These are phyloP conservation scores for Debaryomyces castellii DNA, from an alignment of 805 yeast species.

Conservation along the genomic window DNA sequence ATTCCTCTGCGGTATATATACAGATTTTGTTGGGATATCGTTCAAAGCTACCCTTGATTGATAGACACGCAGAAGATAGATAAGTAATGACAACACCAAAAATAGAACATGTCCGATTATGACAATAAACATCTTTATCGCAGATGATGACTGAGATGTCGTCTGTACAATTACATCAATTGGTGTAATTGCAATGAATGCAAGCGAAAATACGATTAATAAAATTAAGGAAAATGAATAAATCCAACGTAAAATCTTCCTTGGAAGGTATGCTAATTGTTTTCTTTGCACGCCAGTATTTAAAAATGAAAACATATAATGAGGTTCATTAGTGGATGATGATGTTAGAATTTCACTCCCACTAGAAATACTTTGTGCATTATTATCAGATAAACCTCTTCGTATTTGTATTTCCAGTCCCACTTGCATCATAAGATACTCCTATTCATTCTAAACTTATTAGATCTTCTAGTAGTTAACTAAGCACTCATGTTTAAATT, in stretches of 20 bases:
- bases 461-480: neutral
- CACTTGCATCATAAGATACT: neutral
- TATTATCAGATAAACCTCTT: neutral
- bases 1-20: slow-evolving; percentile 63
- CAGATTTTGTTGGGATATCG: slow-evolving; percentile 68
- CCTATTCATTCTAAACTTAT: neutral
- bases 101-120: slow-evolving; percentile 68
- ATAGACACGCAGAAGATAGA: slow-evolving; percentile 61
- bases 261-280: slow-evolving; percentile 11
- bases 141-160: slow-evolving; percentile 54
- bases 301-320: neutral
- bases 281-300: neutral
- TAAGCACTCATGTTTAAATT: no score
- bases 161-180: slow-evolving; percentile 72
- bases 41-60: slow-evolving; percentile 57
- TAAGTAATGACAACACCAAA: slow-evolving; percentile 45
- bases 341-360: neutral
- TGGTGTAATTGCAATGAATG: slow-evolving; percentile 70
- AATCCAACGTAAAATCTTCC: slow-evolving; percentile 24
- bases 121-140: slow-evolving; percentile 78
- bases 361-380: neutral
- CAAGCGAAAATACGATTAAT: slow-evolving; percentile 34
- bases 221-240: slow-evolving; percentile 27
- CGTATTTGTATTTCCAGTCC: neutral
- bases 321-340: neutral